Base-by-base conservation (phyloP, 148 eudicot species). In the Silene conica region DNA sequence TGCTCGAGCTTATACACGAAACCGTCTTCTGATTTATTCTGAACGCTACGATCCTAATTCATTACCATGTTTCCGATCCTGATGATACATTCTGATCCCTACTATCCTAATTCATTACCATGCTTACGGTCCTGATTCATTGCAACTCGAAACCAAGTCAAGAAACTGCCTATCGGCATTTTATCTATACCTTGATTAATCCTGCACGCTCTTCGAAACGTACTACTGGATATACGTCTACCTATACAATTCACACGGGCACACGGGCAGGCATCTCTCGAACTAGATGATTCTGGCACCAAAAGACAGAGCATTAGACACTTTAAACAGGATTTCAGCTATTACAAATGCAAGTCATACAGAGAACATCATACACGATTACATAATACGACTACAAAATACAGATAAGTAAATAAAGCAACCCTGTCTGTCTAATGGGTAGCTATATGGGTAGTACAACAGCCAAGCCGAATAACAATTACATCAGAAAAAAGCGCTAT, bases 391-490 rank as follows among this genome's bases (percentile, higher is more conserved):
- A 41, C 22, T 34, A 41, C 73, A 68, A 8, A 57, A 43, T 62
- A 55, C 45, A 21, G 16, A 10, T 38, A 56, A 15, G 52, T 67
- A 68, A 67, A 12, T 58, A 45, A 54, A 68, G 23, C 45, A 15
- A 13, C 20, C 66, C 34, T 56, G n/a, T 56, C 12, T 65, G 5
- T 67, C 23, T 43, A 43, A 60, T 4, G 23, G 26, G 25, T n/a
- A 68, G 55, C 71, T 68, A 68, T 45, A 68, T 69, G 19, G 57
- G 28, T 45, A 69, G 31, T 46, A 63, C 64, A 67, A 55, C 62
- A 50, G 52, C 28, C 61, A 54, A 7, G 19, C 19, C 22, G 20
- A 58, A 4, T 16, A 23, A 46, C 63, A 41, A 26, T 31, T 63
- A 21, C 69, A 70, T 18, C 19, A 46, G 19, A 31, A 50, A 50